Evolutionary conservation across 768 basidiomycete genomes (phyloP), one percentile per base, ranked within the genome.

Genomic region (Podaxis sp.): DNA sequence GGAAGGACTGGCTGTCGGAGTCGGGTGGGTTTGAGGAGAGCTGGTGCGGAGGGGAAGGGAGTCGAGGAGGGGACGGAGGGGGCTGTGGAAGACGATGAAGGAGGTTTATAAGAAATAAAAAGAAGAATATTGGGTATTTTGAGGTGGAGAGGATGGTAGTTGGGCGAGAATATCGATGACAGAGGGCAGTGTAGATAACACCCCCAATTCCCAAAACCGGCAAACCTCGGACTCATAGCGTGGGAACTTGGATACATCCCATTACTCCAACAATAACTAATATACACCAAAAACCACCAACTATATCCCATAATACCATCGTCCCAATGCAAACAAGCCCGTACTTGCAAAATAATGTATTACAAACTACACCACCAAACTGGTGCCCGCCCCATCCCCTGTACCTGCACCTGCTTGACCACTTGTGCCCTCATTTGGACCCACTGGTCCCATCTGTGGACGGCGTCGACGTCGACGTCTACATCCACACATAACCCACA

Each of bases 141-240:
- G 50, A 14, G 38, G 56, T 40, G 35, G 42, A 38, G 59, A 59
- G 63, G 62, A 57, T 56, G 40, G 59, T 61, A 37, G 57, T 63
- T 66, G 67, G 63, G 72, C 67, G 66, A 63, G 71, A 77, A 74
- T 74, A 78, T 77, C 73, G 79, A 77, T 80, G 74, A 76, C 74
- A 54, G 60, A 62, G 73, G 77, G 76, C 76, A 71, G 75, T 77
- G 72, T 71, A 75, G 76, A 79, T 77, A 77, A 76, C 75, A 71
- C 66, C 67, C 62, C 50, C n/a, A 11, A 67, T 71, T 67, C 65
- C 72, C 71, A 70, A 78, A 75, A 73, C 72, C 72, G 75, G 78
- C 73, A 73, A 74, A 70, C 72, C 65, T 72, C 72, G 74, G 72
- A 71, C 48, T 50, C 50, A 61, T 62, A 51, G 61, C 77, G 79